A percentile compares a stretch with the other conserved stretches of the same genome.
These are phyloP conservation scores for Alternaria rosae DNA, from an alignment of 2,329 filamentous ascomycete genomes.

Conservation along the genomic window DNA sequence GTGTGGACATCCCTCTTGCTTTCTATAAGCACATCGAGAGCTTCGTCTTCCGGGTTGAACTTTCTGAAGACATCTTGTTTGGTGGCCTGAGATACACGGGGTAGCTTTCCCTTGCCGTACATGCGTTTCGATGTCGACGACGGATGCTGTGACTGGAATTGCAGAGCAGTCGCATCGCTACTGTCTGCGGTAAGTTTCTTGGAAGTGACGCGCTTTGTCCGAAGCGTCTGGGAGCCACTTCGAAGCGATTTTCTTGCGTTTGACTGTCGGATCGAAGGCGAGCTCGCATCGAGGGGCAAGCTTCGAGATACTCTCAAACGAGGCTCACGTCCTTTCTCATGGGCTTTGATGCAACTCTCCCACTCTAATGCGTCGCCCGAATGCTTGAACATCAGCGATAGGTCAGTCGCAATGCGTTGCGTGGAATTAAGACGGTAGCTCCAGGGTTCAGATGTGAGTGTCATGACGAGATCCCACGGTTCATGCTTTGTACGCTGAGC, in stretches of 20 bases:
- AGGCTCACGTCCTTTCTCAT: background rate
- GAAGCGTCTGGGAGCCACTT: background rate
- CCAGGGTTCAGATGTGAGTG: constrained; percentile 17
- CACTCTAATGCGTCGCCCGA: constrained; percentile 32
- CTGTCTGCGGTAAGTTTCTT: background rate
- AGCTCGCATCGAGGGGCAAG: constrained; percentile 4
- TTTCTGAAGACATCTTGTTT: constrained; percentile 20
- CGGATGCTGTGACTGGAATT: background rate
- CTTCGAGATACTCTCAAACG: background rate
- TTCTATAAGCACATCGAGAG: constrained; percentile 8
- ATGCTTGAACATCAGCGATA: constrained; percentile 32
- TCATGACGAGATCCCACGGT: constrained; percentile 33
- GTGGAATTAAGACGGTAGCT: constrained; percentile 35
- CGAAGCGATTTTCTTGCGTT: background rate
- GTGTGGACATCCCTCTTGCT: background rate
- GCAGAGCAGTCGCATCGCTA: background rate
- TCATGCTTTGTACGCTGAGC: constrained; percentile 15
- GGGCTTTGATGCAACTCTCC: constrained; percentile 21
- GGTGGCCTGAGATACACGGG: constrained; percentile 19
- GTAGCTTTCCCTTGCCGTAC: constrained; percentile 23
- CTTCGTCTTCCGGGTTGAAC: constrained; percentile 5
- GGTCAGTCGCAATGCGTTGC: constrained; percentile 19
- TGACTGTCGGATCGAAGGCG: background rate
- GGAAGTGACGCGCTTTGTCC: background rate
- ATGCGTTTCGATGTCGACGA: background rate